Conservation (phyloP, 768 basidiomycete genomes). For the Tylopilus rubrobrunneus region DNA sequence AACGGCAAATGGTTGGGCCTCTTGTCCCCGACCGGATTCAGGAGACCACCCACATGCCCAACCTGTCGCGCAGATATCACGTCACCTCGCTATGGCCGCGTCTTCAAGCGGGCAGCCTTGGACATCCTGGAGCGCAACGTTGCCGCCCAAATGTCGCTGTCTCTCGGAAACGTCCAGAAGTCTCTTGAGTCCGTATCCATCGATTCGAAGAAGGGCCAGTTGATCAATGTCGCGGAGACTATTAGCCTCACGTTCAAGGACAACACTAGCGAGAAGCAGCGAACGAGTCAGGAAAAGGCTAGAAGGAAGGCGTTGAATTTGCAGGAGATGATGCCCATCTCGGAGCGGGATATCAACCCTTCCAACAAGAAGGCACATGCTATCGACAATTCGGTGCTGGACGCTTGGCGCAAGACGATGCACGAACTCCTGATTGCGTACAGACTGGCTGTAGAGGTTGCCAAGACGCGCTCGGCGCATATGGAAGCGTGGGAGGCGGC, state of each 20-base stretch:
- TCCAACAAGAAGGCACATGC: conserved; percentile 21
- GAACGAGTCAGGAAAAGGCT: conserved; percentile 1
- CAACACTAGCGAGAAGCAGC: conserved; percentile 2
- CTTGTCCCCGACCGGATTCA: conserved; percentile 37
- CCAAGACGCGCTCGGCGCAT: conserved; percentile 52
- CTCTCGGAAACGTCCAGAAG: conserved; percentile 32
- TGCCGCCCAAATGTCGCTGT: conserved; percentile 45
- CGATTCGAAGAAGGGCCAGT: conserved; percentile 15
- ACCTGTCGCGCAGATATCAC: conserved; percentile 57
- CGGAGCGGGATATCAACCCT: conserved; percentile 29
- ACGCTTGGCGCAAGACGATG: conserved; percentile 39
- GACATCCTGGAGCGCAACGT: conserved; percentile 66
- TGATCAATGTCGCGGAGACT: not conserved
- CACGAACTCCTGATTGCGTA: conserved; percentile 39
- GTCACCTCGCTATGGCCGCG: conserved; percentile 55
- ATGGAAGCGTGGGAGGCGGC: conserved; percentile 59
- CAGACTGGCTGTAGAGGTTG: conserved; percentile 35
- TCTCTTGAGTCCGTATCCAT: conserved; percentile 30
- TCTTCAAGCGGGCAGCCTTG: conserved; percentile 58
- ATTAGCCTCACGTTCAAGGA: conserved; percentile 18
- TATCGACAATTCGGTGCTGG: conserved; percentile 30
- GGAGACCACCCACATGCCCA: conserved; percentile 52
- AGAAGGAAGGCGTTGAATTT: conserved; percentile 15
- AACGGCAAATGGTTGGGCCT: conserved; percentile 44
- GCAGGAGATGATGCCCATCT: conserved; percentile 19